Base-by-base conservation (phyloP, 1,139 yeast species). In the Geotrichum restrictum region DNA sequence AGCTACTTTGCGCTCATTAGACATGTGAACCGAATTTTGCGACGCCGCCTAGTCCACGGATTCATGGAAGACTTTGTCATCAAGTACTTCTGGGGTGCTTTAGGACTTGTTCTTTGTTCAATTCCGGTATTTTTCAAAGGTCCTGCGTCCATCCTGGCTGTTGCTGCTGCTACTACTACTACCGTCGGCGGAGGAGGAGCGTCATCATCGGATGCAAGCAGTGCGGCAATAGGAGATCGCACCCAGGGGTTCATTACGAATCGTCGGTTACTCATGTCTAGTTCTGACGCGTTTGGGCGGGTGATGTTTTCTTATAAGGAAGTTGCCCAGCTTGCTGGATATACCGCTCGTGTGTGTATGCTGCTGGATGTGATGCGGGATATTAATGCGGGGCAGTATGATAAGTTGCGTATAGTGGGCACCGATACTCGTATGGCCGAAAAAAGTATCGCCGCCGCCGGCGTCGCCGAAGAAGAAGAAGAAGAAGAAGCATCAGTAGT, bases 41-140 rank as follows among this genome's bases (percentile, higher is more conserved):
- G 89, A 72, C 82, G 87, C 80, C 70, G 95, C 79, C 71, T 82
- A 78, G 66, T 89, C 85, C 42, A 91, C 84, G 66, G 87, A 80
- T 53, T 70, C 47, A 56, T 69, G 57, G 75, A 72, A 56, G 74
- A 71, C 54, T 91, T 89, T 64, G 83, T 88, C 57, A 93, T 91
- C 56, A 91, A 91, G 68, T 91, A 91, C 69, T 81, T 89, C 53
- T 86, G 97, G 94, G 97, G 98, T 56, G 97, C 96, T 2, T 88
- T 94, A 44, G 97, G 98, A 5, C 77, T 91, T 57, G 81, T 84
- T 0, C 75, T 91, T 50, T 91, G 97, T 71, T 83, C 96, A 1
- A 83, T 93, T 3, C 97, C 97, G 2, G 88, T 89, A 1, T 91
- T 91, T 64, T 81, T 87, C 60, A 77, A 78, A 56, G 77, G 80